These are phyloP conservation scores for Penicillium sp. DNA, from an alignment of 2,329 filamentous ascomycete genomes.

Conservation along the genomic window DNA sequence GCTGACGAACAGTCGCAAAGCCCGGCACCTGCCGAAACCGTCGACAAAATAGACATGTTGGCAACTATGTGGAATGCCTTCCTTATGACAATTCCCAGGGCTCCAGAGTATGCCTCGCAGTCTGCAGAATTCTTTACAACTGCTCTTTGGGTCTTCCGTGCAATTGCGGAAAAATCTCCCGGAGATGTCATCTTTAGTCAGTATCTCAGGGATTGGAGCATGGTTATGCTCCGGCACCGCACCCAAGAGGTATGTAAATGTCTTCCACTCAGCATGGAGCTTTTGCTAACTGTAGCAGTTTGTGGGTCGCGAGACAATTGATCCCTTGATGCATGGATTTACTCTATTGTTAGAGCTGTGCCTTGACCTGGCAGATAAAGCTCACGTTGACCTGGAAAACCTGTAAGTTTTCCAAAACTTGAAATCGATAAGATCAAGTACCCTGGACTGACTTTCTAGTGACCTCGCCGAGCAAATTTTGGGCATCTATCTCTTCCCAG, in stretches of 20 bases:
- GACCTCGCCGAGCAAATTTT: slow-evolving; percentile 56
- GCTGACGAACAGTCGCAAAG: slow-evolving; percentile 14
- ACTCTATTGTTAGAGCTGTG: slow-evolving; percentile 44
- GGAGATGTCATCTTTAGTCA: slow-evolving; percentile 37
- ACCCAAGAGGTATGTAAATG: slow-evolving; percentile 40
- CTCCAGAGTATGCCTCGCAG: slow-evolving; percentile 35
- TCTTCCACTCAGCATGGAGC: not conserved
- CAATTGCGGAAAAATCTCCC: slow-evolving; percentile 40
- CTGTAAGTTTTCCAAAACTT: slow-evolving; percentile 24
- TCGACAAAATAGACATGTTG: slow-evolving; percentile 39
- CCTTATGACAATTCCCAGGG: slow-evolving; percentile 39
- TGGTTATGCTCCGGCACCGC: slow-evolving; percentile 42
- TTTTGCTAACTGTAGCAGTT: slow-evolving; percentile 35
- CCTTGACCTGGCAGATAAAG: slow-evolving; percentile 38
- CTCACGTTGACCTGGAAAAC: slow-evolving; percentile 33
- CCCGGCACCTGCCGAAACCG: slow-evolving; percentile 21
- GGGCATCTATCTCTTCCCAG: slow-evolving; percentile 65
- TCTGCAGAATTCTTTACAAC: slow-evolving; percentile 50
- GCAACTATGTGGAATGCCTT: slow-evolving; percentile 48
- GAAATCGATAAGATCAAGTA: not conserved
- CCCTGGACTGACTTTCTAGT: slow-evolving; percentile 22
- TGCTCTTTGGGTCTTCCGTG: slow-evolving; percentile 42
- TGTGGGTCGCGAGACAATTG: slow-evolving; percentile 46
- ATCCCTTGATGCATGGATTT: slow-evolving; percentile 45
- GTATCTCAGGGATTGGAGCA: slow-evolving; percentile 45